These are phyloP conservation scores for Cryphonectria carpinicola DNA, from an alignment of 2,329 filamentous ascomycete species.

Conservation along the genomic window DNA sequence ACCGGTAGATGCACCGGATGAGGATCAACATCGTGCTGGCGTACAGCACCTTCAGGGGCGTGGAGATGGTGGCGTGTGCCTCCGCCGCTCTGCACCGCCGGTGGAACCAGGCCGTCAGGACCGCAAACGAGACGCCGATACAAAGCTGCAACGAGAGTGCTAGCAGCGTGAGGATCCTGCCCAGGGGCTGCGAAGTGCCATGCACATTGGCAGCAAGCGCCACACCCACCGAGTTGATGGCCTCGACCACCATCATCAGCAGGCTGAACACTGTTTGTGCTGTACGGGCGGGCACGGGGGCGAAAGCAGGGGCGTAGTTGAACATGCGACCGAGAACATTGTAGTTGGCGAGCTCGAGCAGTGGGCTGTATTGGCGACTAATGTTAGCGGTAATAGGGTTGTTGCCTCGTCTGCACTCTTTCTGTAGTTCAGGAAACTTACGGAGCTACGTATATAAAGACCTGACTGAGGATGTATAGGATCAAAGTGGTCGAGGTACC, in stretches of 20 bases:
- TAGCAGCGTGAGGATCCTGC: constrained; percentile 50
- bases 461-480: constrained; percentile 38
- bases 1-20: constrained; percentile 59
- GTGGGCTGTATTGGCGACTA: constrained; percentile 28
- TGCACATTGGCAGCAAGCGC: constrained; percentile 50
- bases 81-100: constrained; percentile 44
- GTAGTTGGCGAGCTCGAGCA: constrained; percentile 60
- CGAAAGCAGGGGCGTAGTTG: constrained; percentile 58
- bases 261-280: constrained; percentile 44
- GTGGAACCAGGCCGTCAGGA: constrained; percentile 55
- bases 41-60: constrained; percentile 54
- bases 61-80: constrained; percentile 39
- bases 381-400: neutral
- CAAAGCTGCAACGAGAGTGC: constrained; percentile 58
- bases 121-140: constrained; percentile 54
- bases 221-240: constrained; percentile 52
- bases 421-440: constrained; percentile 33
- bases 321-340: constrained; percentile 59
- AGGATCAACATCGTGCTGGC: constrained; percentile 52
- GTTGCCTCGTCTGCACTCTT: no score
- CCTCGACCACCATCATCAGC: constrained; percentile 51
- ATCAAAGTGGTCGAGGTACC: constrained; percentile 33
- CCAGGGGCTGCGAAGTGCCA: neutral
- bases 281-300: constrained; percentile 47
- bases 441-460: constrained; percentile 46